Conservation (phyloP, 2,329 filamentous ascomycete genomes). For the Diaporthe sp. region DNA sequence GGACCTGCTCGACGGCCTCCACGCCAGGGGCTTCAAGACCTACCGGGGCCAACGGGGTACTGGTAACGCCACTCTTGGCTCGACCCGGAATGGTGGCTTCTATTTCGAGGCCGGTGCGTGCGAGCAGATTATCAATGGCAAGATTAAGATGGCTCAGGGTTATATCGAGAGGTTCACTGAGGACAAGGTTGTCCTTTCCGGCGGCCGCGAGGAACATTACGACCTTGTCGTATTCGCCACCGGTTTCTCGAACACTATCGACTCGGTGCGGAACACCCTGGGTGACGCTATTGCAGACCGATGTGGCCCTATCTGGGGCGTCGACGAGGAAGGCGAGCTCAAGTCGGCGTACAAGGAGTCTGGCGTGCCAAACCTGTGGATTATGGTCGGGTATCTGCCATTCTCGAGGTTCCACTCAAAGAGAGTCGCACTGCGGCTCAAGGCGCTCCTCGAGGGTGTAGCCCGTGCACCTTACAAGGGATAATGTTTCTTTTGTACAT, state of each 20-base stretch:
- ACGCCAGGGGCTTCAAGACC: constrained; percentile 67
- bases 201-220: constrained; percentile 61
- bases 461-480: constrained; percentile 10
- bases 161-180: constrained; percentile 61
- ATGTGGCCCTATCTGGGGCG: constrained; percentile 72
- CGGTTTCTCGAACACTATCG: constrained; percentile 51
- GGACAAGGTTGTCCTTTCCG: constrained; percentile 58
- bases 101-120: constrained; percentile 48
- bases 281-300: constrained; percentile 73
- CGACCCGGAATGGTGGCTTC: constrained; percentile 63
- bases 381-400: constrained; percentile 74
- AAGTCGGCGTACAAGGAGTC: constrained; percentile 70
- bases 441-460: constrained; percentile 54
- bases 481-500: background rate
- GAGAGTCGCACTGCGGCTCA: constrained; percentile 66
- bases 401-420: constrained; percentile 73
- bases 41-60: constrained; percentile 58
- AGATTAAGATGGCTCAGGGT: constrained; percentile 59
- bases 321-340: constrained; percentile 70
- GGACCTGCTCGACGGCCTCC: constrained; percentile 57
- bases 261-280: constrained; percentile 51
- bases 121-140: constrained; percentile 53
- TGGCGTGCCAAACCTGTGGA: constrained; percentile 76
- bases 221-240: constrained; percentile 78
- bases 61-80: constrained; percentile 79